phyloP scores from a whole-genome alignment of 108 stramenopile species.

The Fragilaria radians region DNA sequence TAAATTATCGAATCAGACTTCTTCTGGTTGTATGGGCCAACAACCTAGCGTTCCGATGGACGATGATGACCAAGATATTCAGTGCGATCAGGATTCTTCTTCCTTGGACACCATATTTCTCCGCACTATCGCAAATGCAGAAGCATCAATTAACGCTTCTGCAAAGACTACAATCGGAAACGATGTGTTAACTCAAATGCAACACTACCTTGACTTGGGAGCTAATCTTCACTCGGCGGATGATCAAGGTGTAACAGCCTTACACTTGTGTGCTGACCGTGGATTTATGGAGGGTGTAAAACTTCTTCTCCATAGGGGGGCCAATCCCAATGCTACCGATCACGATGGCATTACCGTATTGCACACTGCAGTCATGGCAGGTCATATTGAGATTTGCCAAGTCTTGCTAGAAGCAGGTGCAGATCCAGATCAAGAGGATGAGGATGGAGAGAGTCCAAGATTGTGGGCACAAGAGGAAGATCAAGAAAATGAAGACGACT shows the following conservation, averaged over 20 bases:
- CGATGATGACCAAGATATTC: constrained; percentile 7
- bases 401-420: constrained; percentile 59
- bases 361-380: constrained; percentile 72
- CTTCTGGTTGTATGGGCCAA: constrained; percentile 1
- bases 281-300: constrained; percentile 49
- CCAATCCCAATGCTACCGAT: constrained; percentile 63
- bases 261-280: constrained; percentile 75
- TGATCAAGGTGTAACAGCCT: constrained; percentile 60
- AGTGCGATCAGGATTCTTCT: not conserved
- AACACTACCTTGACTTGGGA: constrained; percentile 18
- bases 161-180: constrained; percentile 12
- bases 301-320: constrained; percentile 48
- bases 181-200: constrained; percentile 2
- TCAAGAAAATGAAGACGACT: no score
- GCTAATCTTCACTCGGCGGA: constrained; percentile 41
- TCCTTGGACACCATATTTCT: constrained; percentile 2
- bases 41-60: constrained; percentile 11
- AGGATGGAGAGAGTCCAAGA: constrained; percentile 75
- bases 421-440: constrained; percentile 68
- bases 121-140: not conserved
- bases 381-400: constrained; percentile 44
- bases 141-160: constrained; percentile 8
- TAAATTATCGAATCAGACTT: constrained; percentile 6
- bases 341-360: constrained; percentile 67
- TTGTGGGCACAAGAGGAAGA: constrained; percentile 61